phyloP scores from a whole-genome alignment of 495 filamentous ascomycete species.

The Neurospora tetraspora region DNA sequence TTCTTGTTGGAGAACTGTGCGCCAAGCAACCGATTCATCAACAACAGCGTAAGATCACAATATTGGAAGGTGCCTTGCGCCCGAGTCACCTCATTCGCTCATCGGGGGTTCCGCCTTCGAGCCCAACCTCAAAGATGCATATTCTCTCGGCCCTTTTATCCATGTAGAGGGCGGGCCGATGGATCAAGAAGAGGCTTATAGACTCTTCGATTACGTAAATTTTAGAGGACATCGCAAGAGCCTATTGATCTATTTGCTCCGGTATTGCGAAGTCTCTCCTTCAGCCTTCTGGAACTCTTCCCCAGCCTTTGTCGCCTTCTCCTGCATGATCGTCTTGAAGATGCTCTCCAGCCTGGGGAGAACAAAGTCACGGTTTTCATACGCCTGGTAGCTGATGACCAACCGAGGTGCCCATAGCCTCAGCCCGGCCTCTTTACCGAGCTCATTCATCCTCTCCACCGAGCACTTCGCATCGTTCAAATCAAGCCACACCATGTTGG shows the following conservation, averaged over 20 bases:
- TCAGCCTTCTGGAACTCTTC: neutral
- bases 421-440: slow-evolving; percentile 45
- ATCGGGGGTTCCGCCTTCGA: neutral
- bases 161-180: neutral
- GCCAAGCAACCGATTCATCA: neutral
- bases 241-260: neutral
- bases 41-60: neutral
- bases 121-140: neutral
- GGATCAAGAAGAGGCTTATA: neutral
- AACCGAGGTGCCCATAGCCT: slow-evolving; percentile 42
- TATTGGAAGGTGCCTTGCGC: neutral
- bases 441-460: slow-evolving; percentile 33
- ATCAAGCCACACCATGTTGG: slow-evolving; percentile 93
- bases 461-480: slow-evolving; percentile 43
- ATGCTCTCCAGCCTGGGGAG: slow-evolving; percentile 37
- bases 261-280: slow-evolving; percentile 17
- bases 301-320: slow-evolving; percentile 5
- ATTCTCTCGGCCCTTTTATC: neutral
- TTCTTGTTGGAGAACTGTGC: neutral
- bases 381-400: slow-evolving; percentile 58
- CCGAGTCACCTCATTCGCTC: neutral
- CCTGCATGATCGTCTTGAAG: slow-evolving; percentile 31
- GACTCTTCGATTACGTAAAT: neutral
- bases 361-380: slow-evolving; percentile 34
- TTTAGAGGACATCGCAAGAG: neutral